phyloP scores from a whole-genome alignment of 495 filamentous ascomycete genomes.

The Hypomontagnella monticulosa region DNA sequence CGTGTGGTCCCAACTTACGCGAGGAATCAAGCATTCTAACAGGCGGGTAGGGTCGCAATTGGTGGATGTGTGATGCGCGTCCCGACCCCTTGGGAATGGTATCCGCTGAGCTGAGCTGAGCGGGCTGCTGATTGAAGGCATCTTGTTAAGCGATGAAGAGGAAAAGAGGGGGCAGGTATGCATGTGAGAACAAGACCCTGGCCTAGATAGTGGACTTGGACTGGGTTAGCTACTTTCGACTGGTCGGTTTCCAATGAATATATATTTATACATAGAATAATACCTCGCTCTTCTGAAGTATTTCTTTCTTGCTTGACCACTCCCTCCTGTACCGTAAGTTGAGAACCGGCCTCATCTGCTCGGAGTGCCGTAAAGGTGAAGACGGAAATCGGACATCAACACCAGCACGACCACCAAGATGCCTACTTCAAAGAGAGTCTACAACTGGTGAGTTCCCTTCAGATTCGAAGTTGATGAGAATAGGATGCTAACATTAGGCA shows the following conservation, averaged over 20 bases:
- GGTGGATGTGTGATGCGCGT: constrained; percentile 14
- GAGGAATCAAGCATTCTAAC: constrained; percentile 9
- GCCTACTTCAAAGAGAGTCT: constrained; percentile 46
- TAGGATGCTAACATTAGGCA: constrained; percentile 32
- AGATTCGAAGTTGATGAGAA: neutral
- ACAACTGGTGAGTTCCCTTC: constrained; percentile 47
- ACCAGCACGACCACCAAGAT: constrained; percentile 25
- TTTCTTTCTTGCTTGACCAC: neutral
- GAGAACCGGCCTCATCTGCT: neutral
- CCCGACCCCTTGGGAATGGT: constrained; percentile 11
- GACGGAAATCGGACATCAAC: too few species aligned
- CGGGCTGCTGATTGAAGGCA: constrained; percentile 7
- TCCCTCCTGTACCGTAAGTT: neutral
- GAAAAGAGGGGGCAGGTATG: neutral
- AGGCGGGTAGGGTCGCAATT: constrained; percentile 1
- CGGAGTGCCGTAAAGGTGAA: too few species aligned
- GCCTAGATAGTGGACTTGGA: constrained; percentile 2
- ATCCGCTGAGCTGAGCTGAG: constrained; percentile 14
- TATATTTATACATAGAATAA: constrained; percentile 11
- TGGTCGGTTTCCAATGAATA: neutral
- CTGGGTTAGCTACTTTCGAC: constrained; percentile 1
- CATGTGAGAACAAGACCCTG: constrained; percentile 11
- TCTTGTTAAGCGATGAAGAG: neutral
- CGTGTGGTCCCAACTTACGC: neutral
- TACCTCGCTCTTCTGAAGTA: neutral